Evolutionary conservation across 768 basidiomycete species (phyloP).

Genomic region (Rhodotorula graminis): DNA sequence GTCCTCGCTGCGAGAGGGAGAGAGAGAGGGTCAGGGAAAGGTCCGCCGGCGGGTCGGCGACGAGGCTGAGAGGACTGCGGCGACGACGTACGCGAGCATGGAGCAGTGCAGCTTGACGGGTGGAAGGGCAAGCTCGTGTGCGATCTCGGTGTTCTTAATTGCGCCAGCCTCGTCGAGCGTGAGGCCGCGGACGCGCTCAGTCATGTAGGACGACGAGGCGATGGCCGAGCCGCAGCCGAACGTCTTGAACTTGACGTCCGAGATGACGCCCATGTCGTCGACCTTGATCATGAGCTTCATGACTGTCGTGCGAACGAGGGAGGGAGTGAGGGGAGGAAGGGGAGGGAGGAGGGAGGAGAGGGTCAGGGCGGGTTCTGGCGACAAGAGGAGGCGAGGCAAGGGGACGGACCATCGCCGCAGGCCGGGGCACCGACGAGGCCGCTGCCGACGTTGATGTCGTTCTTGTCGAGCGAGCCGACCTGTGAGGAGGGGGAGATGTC

Average conservation of each 20-base stretch:
- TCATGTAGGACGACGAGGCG: conserved; percentile 97
- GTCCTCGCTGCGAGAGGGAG: conserved; percentile 69
- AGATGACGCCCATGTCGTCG: conserved; percentile 87
- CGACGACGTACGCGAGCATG: conserved; percentile 20
- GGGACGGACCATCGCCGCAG: conserved; percentile 43
- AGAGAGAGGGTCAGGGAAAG: conserved; percentile 42
- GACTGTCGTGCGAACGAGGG: conserved; percentile 51
- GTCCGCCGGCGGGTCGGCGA: not conserved
- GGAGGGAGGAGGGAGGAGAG: not conserved
- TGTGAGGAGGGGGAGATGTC: conserved; percentile 45
- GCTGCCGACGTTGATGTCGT: conserved; percentile 85
- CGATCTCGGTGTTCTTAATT: conserved; percentile 99
- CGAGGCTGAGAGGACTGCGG: not conserved
- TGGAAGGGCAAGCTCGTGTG: conserved; percentile 45
- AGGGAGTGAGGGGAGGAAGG: too few relatives aligned
- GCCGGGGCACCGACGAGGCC: conserved; percentile 73
- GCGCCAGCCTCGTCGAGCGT: conserved; percentile 87
- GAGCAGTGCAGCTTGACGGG: conserved; percentile 44
- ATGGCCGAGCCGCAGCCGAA: conserved; percentile 99
- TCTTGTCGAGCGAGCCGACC: conserved; percentile 95
- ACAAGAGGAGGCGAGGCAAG: not conserved
- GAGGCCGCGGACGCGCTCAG: conserved; percentile 92
- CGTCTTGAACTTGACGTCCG: conserved; percentile 99
- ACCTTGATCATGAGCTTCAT: conserved; percentile 99
- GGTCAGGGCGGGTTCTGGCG: not conserved